A percentile compares a stretch with the other conserved stretches of the same genome.
These are phyloP conservation scores for Pezicula neosporulosa DNA, from an alignment of 2,329 filamentous ascomycete species.

Conservation along the genomic window DNA sequence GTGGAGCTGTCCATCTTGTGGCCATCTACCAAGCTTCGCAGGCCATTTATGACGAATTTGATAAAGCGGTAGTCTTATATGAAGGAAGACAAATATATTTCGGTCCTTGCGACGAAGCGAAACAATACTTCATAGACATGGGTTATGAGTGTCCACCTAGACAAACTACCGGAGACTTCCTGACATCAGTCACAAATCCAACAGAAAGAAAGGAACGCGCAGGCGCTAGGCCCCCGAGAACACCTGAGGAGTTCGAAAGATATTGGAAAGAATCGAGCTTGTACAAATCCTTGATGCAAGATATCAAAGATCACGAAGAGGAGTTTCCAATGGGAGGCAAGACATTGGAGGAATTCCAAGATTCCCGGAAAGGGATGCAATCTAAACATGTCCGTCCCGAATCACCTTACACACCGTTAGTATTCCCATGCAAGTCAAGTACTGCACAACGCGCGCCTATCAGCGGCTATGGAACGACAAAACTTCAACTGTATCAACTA, in stretches of 20 bases:
- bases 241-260: conserved; percentile 51
- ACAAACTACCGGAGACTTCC: conserved; percentile 56
- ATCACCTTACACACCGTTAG: conserved; percentile 83
- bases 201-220: conserved; percentile 53
- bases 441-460: conserved; percentile 81
- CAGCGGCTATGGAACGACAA: conserved; percentile 74
- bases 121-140: conserved; percentile 64
- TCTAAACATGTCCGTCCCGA: conserved; percentile 57
- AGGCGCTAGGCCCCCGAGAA: conserved; percentile 54
- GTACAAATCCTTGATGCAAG: conserved; percentile 37
- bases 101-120: conserved; percentile 60
- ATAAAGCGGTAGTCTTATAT: conserved; percentile 66
- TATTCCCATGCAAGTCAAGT: conserved; percentile 68
- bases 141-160: conserved; percentile 69
- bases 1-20: conserved; percentile 58
- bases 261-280: conserved; percentile 45
- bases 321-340: conserved; percentile 31
- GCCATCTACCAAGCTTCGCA: conserved; percentile 74
- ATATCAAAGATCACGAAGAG: conserved; percentile 50
- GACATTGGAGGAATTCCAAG: conserved; percentile 34
- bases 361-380: conserved; percentile 27
- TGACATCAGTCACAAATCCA: conserved; percentile 70
- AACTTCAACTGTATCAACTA: conserved; percentile 55
- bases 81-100: conserved; percentile 73
- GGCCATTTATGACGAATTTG: conserved; percentile 65